phyloP scores from a whole-genome alignment of 2,329 filamentous ascomycete species.

The Diaporthe eres region DNA sequence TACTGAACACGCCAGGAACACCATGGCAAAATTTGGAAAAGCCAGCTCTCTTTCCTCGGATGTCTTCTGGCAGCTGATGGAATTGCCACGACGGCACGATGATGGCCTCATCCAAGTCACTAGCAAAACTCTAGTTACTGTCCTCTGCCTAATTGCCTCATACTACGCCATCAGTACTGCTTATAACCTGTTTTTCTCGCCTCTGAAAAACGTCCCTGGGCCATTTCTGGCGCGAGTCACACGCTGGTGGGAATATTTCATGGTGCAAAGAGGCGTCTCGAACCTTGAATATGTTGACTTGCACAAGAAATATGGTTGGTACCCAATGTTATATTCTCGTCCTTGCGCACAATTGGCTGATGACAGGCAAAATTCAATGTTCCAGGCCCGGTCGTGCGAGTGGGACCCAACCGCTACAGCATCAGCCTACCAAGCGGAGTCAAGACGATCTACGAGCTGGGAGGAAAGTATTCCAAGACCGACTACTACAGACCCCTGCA shows the following conservation, averaged over 20 bases:
- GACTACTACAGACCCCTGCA: slow-evolving; percentile 1
- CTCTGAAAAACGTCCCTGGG: not conserved
- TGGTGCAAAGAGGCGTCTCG: not conserved
- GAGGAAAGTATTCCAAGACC: slow-evolving; percentile 9
- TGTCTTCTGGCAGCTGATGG: not conserved
- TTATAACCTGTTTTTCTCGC: not conserved
- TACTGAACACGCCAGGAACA: not conserved
- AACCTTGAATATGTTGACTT: slow-evolving; percentile 9
- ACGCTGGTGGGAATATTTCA: not conserved
- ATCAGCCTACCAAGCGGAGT: not conserved
- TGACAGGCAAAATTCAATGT: not conserved
- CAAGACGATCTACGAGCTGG: slow-evolving; percentile 8
- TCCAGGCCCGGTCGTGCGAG: slow-evolving; percentile 2
- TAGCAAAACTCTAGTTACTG: not conserved
- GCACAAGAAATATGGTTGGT: slow-evolving; percentile 12
- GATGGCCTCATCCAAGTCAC: not conserved
- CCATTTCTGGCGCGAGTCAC: not conserved
- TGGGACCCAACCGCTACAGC: slow-evolving; percentile 5
- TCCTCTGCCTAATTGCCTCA: not conserved
- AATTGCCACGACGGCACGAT: not conserved
- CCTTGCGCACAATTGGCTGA: not conserved
- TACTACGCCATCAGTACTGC: not conserved
- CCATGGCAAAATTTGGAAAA: not conserved
- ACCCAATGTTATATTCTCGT: not conserved
- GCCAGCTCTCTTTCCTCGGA: not conserved